A percentile compares a stretch with the other conserved stretches of the same genome.
phyloP scores from a whole-genome alignment of 345 rosid genomes.

The Gossypium rotundifolium region DNA sequence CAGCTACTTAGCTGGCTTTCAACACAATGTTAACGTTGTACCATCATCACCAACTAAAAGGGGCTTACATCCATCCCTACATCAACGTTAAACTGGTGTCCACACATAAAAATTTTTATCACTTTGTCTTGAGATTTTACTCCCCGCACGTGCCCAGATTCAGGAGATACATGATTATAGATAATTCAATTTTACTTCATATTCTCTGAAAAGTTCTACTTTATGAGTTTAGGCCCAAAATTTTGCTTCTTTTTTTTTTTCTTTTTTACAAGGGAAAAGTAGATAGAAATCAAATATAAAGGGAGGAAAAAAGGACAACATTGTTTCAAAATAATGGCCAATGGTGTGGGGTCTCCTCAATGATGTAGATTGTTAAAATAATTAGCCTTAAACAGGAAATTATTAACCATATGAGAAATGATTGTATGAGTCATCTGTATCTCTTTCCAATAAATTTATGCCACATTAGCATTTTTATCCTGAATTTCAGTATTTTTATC shows the following conservation, averaged over 20 bases:
- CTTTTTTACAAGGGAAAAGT: not conserved
- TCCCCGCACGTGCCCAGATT: not conserved
- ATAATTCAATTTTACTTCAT: not conserved
- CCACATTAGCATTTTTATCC: too few relatives aligned
- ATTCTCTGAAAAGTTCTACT: constrained; percentile 6
- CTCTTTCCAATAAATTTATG: too few relatives aligned
- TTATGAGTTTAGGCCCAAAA: not conserved
- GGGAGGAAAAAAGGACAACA: not conserved
- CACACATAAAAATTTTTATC: too few relatives aligned
- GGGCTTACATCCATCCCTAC: too few relatives aligned
- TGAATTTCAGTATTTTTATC: too few relatives aligned
- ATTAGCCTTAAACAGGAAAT: too few relatives aligned
- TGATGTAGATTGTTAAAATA: not conserved
- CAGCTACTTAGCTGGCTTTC: too few relatives aligned
- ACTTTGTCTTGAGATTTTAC: not conserved
- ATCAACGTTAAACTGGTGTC: too few relatives aligned
- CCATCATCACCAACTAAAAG: too few relatives aligned
- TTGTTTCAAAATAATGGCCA: not conserved
- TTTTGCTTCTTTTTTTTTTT: not conserved
- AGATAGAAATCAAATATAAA: not conserved
- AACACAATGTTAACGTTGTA: too few relatives aligned
- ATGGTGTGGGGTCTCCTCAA: constrained; percentile 2
- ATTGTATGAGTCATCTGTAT: too few relatives aligned
- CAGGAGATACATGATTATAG: not conserved
- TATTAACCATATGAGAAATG: too few relatives aligned